Conservation (phyloP, 768 basidiomycete genomes). For the Kwoniella sp. region DNA sequence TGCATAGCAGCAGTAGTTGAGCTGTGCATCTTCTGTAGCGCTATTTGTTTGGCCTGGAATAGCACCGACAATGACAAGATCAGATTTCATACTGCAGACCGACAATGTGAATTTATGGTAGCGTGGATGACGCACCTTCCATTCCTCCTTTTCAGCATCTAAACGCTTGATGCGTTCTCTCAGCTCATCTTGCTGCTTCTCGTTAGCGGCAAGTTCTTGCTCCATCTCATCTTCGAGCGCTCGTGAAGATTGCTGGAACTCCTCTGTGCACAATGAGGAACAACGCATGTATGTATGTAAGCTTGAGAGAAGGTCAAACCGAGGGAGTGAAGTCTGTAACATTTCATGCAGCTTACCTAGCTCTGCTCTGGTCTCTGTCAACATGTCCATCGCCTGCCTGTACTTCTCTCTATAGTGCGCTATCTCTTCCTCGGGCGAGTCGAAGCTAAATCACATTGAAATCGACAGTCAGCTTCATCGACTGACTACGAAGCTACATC, state of each 20-base stretch:
- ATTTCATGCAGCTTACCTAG: conserved; percentile 35
- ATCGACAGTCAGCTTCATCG: neutral
- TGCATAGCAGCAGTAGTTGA: conserved; percentile 87
- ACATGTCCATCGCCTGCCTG: conserved; percentile 38
- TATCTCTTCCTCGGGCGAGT: conserved; percentile 44
- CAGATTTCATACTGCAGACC: neutral
- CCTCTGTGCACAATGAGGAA: conserved; percentile 33
- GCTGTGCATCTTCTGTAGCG: conserved; percentile 65
- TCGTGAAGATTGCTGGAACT: conserved; percentile 53
- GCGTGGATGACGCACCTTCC: conserved; percentile 33
- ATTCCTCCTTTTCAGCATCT: conserved; percentile 48
- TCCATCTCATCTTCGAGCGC: conserved; percentile 56
- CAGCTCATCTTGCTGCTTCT: conserved; percentile 47
- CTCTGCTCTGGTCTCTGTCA: conserved; percentile 49
- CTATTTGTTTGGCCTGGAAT: conserved; percentile 56
- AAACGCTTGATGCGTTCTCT: conserved; percentile 43
- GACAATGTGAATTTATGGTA: no score
- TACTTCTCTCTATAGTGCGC: conserved; percentile 47
- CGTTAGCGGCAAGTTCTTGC: conserved; percentile 48
- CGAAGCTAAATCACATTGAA: conserved; percentile 33
- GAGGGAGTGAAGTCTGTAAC: neutral
- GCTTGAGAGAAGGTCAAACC: neutral
- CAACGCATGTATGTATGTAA: neutral
- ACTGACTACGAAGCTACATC: no score
- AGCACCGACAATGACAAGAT: no score